Evolutionary conservation across 2,329 filamentous ascomycete genomes (phyloP), one percentile per base, ranked within the genome.

Genomic region (Tolypocladium album): DNA sequence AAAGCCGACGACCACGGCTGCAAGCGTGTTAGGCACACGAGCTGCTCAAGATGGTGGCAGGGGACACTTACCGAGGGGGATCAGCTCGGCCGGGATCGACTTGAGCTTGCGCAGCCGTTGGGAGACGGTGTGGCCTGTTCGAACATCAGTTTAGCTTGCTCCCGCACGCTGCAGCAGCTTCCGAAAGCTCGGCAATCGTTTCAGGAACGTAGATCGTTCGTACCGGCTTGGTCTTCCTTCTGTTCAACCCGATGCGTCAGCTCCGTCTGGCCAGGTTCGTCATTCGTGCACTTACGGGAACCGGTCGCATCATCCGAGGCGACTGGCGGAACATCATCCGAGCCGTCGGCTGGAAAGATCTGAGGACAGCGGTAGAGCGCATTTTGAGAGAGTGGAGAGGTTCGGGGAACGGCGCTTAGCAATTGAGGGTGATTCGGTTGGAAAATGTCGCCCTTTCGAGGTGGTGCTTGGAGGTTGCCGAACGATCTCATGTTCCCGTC

Each of bases 21-120:
- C 64, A 63, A 53, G 22, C 11, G 13, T 15, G 22, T 53, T 27
- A 58, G 34, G 17, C 31, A 53, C 34, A 42, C 5, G 2, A 31
- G 12, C 27, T 58, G 15, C 2, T 6, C 43, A 38, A 58, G 11
- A 8, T 39, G 50, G 52, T 12, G 31, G 11, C 22, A 31, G 55
- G 45, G 20, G 38, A 45, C 61, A 57, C 56, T 76, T 87, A 96
- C 92, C 92, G 69, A 99, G 88, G 72, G 94, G 94, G 69, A 92
- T 86, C 84, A 99, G 83, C 83, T 99, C 94, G 68, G 91, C 86
- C 68, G 94, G 94, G 72, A 97, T 88, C 79, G 87, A 87, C 84
- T 89, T 92, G 72, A 97, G 82, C 74, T 86, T 88, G 75, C 92
- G 89, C 70, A 99, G 82, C 75, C 93, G 90, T 82, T 97, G 94